These are phyloP conservation scores for Polygonum aviculare DNA, from an alignment of 148 eudicot genomes.

Conservation along the genomic window DNA sequence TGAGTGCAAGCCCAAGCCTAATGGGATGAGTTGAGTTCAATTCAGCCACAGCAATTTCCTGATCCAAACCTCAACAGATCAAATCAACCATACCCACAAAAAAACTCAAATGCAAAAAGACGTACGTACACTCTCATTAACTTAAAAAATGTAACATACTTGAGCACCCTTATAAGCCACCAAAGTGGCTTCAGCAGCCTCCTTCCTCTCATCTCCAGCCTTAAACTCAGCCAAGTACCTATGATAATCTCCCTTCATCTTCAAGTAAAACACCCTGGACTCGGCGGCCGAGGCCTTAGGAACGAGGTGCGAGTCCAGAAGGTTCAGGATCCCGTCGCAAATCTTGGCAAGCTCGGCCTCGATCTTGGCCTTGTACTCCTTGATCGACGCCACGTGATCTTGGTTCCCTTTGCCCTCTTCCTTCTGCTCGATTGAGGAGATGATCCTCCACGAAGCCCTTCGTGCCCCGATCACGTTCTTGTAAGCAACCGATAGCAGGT, in stretches of 20 bases:
- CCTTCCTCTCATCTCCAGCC: constrained; percentile 71
- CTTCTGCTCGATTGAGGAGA: constrained; percentile 81
- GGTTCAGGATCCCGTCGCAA: constrained; percentile 66
- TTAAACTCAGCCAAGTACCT: constrained; percentile 80
- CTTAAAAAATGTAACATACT: constrained; percentile 22
- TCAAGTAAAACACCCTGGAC: constrained; percentile 77
- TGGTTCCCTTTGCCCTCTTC: constrained; percentile 79
- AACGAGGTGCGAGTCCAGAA: constrained; percentile 54
- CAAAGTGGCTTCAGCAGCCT: constrained; percentile 74
- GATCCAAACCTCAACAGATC: constrained; percentile 7
- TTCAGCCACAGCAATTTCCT: constrained; percentile 77
- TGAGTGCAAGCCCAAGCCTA: constrained; percentile 83
- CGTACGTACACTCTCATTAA: no score
- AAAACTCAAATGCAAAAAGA: no score
- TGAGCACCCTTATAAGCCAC: constrained; percentile 86
- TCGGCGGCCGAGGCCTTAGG: constrained; percentile 61
- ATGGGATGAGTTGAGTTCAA: constrained; percentile 86
- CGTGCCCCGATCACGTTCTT: constrained; percentile 83
- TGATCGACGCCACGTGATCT: constrained; percentile 57
- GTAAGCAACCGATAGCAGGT: constrained; percentile 70
- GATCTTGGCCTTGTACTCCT: constrained; percentile 66
- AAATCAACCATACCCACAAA: neutral
- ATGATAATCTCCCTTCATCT: constrained; percentile 86
- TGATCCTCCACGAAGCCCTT: constrained; percentile 88
- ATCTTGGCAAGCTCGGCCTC: constrained; percentile 70